Evolutionary conservation across 768 basidiomycete species (phyloP).

Genomic region (Agaricus bisporus): DNA sequence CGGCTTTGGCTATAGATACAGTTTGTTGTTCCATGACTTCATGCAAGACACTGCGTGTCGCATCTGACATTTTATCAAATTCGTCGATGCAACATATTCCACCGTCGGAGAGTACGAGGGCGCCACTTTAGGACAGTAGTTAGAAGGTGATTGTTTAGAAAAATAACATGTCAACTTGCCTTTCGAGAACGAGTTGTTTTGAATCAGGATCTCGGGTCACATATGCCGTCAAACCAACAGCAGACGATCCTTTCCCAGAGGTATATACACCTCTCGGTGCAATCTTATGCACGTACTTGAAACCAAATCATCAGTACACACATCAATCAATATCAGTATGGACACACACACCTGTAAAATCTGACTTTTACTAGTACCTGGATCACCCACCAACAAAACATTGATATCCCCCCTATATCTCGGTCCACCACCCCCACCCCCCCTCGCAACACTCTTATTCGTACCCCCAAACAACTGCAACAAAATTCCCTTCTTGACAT

Average conservation of each 20-base stretch:
- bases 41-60: conserved; percentile 95
- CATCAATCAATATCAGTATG: neutral
- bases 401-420: conserved; percentile 98
- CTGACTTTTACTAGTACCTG: conserved; percentile 95
- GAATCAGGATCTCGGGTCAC: conserved; percentile 98
- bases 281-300: conserved; percentile 99
- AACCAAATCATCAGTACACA: conserved; percentile 2
- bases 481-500: conserved; percentile 97
- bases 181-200: conserved; percentile 95
- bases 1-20: conserved; percentile 97
- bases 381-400: conserved; percentile 93
- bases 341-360: conserved; percentile 69
- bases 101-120: conserved; percentile 90
- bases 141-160: neutral
- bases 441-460: conserved; percentile 89
- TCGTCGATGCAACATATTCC: conserved; percentile 99
- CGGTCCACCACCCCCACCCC: conserved; percentile 94
- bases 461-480: conserved; percentile 97
- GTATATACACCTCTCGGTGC: conserved; percentile 97
- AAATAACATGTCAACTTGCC: conserved; percentile 38
- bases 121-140: no score
- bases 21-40: conserved; percentile 99
- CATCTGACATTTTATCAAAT: conserved; percentile 99
- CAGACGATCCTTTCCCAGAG: conserved; percentile 96
- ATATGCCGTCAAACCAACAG: conserved; percentile 97